These are phyloP conservation scores for Pistacia vera DNA, from an alignment of 345 rosid genomes.

Conservation along the genomic window DNA sequence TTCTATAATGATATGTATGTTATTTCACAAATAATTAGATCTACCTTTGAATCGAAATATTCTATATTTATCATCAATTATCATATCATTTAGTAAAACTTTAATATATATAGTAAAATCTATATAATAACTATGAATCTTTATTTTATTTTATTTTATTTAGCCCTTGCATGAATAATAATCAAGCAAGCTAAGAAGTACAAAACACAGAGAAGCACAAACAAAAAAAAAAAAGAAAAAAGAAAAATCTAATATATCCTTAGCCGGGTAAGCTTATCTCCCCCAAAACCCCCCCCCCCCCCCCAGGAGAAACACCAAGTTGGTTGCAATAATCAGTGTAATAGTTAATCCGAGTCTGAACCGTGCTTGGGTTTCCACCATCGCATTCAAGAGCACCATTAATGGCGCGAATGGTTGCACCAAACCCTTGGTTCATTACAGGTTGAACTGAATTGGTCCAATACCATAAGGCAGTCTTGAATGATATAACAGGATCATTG, in stretches of 20 bases:
- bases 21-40: no score
- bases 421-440: slow-evolving; percentile 44
- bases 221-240: background rate
- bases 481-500: slow-evolving; percentile 36
- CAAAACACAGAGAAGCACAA: background rate
- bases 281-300: no score
- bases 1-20: no score
- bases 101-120: no score
- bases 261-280: slow-evolving; percentile 46
- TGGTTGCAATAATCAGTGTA: slow-evolving; percentile 43
- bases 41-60: no score
- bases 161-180: background rate
- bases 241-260: background rate
- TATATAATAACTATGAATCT: no score
- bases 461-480: slow-evolving; percentile 50
- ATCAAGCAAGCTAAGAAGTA: background rate
- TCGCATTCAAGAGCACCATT: slow-evolving; percentile 46
- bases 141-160: no score
- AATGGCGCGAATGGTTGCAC: slow-evolving; percentile 53
- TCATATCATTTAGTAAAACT: no score
- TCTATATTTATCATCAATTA: no score
- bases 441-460: slow-evolving; percentile 47
- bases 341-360: slow-evolving; percentile 38
- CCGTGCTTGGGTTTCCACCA: slow-evolving; percentile 29
- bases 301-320: slow-evolving; percentile 50